Evolutionary conservation across 1,284 basidiomycete species (phyloP).

Genomic region (Ustilago sp.): DNA sequence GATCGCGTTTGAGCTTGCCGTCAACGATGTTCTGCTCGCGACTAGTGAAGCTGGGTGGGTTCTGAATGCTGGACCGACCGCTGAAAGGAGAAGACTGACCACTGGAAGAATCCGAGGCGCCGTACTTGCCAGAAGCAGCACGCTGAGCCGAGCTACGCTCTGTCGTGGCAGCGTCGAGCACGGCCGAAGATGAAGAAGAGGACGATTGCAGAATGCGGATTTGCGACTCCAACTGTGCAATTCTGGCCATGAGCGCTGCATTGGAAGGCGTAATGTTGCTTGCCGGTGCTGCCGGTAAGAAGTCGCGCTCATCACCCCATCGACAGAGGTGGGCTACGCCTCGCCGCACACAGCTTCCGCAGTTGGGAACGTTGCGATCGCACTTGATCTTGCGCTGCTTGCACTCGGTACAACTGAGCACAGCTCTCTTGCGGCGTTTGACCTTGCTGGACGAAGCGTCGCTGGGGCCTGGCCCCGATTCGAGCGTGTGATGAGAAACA

Average conservation of each 20-base stretch:
- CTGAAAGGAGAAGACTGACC: slow-evolving; percentile 36
- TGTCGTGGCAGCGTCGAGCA: slow-evolving; percentile 14
- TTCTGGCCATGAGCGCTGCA: slow-evolving; percentile 53
- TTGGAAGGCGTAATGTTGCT: slow-evolving; percentile 51
- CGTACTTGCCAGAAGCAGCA: slow-evolving; percentile 10
- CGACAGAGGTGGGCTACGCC: slow-evolving; percentile 56
- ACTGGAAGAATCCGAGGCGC: slow-evolving; percentile 24
- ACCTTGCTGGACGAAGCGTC: slow-evolving; percentile 34
- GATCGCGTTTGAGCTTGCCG: slow-evolving; percentile 2
- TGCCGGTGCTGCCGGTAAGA: slow-evolving; percentile 26
- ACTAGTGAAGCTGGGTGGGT: slow-evolving; percentile 42
- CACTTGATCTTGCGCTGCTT: slow-evolving; percentile 61
- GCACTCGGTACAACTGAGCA: slow-evolving; percentile 57
- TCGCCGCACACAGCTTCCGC: slow-evolving; percentile 51
- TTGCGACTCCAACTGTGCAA: slow-evolving; percentile 52
- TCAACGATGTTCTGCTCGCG: slow-evolving; percentile 21
- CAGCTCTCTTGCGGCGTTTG: slow-evolving; percentile 51
- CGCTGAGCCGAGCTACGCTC: slow-evolving; percentile 22
- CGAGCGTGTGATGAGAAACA: slow-evolving; percentile 25
- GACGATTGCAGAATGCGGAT: slow-evolving; percentile 45
- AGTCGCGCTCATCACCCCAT: slow-evolving; percentile 60
- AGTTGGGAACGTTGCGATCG: slow-evolving; percentile 58
- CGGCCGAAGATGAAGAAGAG: slow-evolving; percentile 20
- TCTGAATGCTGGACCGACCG: slow-evolving; percentile 22
- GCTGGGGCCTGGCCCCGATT: slow-evolving; percentile 22